A percentile compares a stretch with the other conserved stretches of the same genome.
phyloP scores from a whole-genome alignment of 257 asterid genomes.

The Coffea eugenioides region DNA sequence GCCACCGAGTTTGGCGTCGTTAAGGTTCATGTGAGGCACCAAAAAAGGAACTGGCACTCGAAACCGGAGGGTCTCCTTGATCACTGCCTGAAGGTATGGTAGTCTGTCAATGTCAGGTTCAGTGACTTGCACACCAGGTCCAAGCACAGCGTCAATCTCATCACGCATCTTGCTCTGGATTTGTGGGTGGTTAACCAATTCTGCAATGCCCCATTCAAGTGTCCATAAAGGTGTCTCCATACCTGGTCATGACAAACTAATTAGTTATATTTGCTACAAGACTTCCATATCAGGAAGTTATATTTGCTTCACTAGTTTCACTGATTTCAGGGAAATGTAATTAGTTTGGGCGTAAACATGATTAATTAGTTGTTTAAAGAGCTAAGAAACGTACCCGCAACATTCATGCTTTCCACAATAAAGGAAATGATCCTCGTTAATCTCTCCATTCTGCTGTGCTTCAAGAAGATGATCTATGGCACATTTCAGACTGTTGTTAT shows the following conservation, averaged over 20 bases:
- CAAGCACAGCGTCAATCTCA: slow-evolving; percentile 60
- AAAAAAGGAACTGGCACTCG: slow-evolving; percentile 79
- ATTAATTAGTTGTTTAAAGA: background rate
- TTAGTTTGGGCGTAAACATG: background rate
- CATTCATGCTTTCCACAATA: slow-evolving; percentile 87
- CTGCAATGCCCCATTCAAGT: slow-evolving; percentile 85
- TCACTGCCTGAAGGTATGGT: slow-evolving; percentile 79
- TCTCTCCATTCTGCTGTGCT: slow-evolving; percentile 85
- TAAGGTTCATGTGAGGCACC: slow-evolving; percentile 90
- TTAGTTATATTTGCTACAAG: too few species aligned
- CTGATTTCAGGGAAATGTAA: too few species aligned
- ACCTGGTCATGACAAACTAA: slow-evolving; percentile 33
- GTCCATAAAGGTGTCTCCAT: slow-evolving; percentile 89
- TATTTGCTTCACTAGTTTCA: background rate
- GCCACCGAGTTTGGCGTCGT: slow-evolving; percentile 69
- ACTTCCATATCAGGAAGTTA: too few species aligned
- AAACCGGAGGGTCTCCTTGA: slow-evolving; percentile 77
- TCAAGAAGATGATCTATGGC: slow-evolving; percentile 85
- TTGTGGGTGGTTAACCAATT: slow-evolving; percentile 76
- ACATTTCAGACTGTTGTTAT: slow-evolving; percentile 53
- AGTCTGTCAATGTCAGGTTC: slow-evolving; percentile 65
- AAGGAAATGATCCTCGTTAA: slow-evolving; percentile 82
- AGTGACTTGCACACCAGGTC: slow-evolving; percentile 61
- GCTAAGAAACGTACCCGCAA: slow-evolving; percentile 51
- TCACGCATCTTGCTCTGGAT: slow-evolving; percentile 61